Conservation (phyloP, 441 rosid genomes). For the Populus hybrid region DNA sequence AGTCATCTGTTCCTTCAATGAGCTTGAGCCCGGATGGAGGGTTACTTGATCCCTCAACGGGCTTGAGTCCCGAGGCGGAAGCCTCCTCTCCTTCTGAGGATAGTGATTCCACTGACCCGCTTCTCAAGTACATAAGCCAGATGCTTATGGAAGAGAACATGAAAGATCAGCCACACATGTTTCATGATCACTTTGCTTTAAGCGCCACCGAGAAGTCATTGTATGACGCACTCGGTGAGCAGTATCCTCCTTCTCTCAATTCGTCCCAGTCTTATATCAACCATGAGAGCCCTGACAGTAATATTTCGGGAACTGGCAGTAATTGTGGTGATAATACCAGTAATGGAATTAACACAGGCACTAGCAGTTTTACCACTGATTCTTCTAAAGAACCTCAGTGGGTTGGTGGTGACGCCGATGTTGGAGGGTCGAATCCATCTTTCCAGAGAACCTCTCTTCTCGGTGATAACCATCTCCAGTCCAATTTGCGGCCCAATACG, state of each 20-base stretch:
- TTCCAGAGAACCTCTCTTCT: constrained; percentile 26
- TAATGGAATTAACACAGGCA: constrained; percentile 15
- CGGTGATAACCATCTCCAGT: constrained; percentile 3
- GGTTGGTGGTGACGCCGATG: constrained; percentile 31
- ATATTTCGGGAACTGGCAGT: constrained; percentile 25
- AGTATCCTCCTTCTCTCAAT: constrained; percentile 25
- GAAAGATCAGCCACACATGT: constrained; percentile 55
- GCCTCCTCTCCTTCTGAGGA: constrained; percentile 43
- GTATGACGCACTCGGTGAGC: constrained; percentile 52
- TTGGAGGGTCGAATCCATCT: constrained; percentile 21
- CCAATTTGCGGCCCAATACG: constrained; percentile 15
- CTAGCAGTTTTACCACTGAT: constrained; percentile 7
- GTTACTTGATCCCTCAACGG: constrained; percentile 18
- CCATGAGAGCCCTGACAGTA: constrained; percentile 31
- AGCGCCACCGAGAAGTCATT: constrained; percentile 61
- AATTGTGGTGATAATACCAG: constrained; percentile 25
- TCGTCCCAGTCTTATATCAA: constrained; percentile 21
- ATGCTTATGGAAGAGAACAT: constrained; percentile 80
- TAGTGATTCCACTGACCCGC: constrained; percentile 36
- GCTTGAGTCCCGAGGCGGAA: constrained; percentile 33
- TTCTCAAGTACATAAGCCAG: constrained; percentile 63
- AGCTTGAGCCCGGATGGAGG: constrained; percentile 19
- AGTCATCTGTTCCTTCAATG: constrained; percentile 11
- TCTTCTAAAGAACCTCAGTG: constrained; percentile 20
- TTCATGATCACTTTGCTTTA: constrained; percentile 57